A percentile compares a stretch with the other conserved stretches of the same genome.
These are phyloP conservation scores for Cicer cuneatum DNA, from an alignment of 306 rosid species.

Conservation along the genomic window DNA sequence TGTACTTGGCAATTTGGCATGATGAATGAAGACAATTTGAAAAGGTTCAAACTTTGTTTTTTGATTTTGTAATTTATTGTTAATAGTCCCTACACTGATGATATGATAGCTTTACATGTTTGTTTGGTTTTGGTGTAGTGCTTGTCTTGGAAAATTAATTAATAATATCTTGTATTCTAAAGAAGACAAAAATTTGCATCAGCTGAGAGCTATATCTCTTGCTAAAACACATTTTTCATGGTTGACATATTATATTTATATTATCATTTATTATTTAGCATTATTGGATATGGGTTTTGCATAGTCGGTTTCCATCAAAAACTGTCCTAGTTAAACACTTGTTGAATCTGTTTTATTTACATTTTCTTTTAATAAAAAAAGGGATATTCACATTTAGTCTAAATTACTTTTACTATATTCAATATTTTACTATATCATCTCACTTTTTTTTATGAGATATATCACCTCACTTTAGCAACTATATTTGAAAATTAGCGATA, in stretches of 20 bases:
- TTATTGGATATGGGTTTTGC: neutral
- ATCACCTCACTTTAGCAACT: too few species aligned
- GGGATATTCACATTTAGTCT: too few species aligned
- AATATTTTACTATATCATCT: too few species aligned
- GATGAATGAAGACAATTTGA: slow-evolving; percentile 21
- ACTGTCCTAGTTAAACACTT: neutral
- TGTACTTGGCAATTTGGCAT: neutral
- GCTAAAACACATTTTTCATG: slow-evolving; percentile 6
- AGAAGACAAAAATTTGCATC: slow-evolving; percentile 45
- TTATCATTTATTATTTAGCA: neutral
- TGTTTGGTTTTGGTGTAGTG: slow-evolving; percentile 46
- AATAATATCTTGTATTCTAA: slow-evolving; percentile 35
- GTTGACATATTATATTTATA: slow-evolving; percentile 3
- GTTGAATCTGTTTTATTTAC: neutral
- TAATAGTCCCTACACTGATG: slow-evolving; percentile 30
- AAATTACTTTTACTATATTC: too few species aligned
- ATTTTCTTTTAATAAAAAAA: neutral
- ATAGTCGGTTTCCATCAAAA: neutral
- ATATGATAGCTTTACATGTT: slow-evolving; percentile 28
- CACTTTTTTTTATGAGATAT: too few species aligned
- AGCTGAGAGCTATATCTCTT: slow-evolving; percentile 26
- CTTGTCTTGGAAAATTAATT: slow-evolving; percentile 42
- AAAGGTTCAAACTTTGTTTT: slow-evolving; percentile 37
- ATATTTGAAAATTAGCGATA: too few species aligned
- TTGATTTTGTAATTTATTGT: slow-evolving; percentile 16